Evolutionary conservation across 2,329 filamentous ascomycete genomes (phyloP), one percentile per base, ranked within the genome.

Genomic region (Pleomassaria siparia): DNA sequence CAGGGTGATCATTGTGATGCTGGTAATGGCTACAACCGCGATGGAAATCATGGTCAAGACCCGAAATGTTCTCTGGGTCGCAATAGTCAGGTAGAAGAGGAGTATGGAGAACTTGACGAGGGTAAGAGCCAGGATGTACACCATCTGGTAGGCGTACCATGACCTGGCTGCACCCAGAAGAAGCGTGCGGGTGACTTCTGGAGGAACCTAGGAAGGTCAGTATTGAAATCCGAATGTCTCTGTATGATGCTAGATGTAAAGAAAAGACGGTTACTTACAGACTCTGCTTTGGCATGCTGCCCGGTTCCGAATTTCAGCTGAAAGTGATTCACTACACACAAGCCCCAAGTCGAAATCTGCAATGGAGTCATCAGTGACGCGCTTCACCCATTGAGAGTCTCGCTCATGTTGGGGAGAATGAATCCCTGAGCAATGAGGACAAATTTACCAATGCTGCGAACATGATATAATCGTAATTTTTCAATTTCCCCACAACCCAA

Each of bases 81-180:
- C 60, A 33, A 63, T 59, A 37, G 41, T 56, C 13, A 58, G 50
- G 47, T 64, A 64, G 43, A 64, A 64, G 2, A 53, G 44, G 1
- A 64, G 52, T 21, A 64, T 60, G 2, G 57, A 63, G 24, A 64
- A 40, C 43, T 67, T 66, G 33, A 64, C 54, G 18, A 63, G 37
- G 13, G 49, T 54, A 21, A 61, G 58, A 15, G 53, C 52, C 24
- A 55, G 49, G 12, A 59, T 32, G 46, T 67, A 66, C 8, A 56
- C 42, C 15, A 64, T 60, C 40, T 63, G 60, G 28, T 64, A 64
- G 15, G 54, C 49, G 30, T 63, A 64, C 61, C 61, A 63, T 40
- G 49, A 54, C 16, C 35, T 54, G 2, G 55, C 51, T 7, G 56
- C 50, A 2, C 55, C 55, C 2, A 47, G 33, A 3, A 43, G 6